Evolutionary conservation across 306 rosid genomes (phyloP), one percentile per base, ranked within the genome.

Genomic region (Boehmeria nivea): DNA sequence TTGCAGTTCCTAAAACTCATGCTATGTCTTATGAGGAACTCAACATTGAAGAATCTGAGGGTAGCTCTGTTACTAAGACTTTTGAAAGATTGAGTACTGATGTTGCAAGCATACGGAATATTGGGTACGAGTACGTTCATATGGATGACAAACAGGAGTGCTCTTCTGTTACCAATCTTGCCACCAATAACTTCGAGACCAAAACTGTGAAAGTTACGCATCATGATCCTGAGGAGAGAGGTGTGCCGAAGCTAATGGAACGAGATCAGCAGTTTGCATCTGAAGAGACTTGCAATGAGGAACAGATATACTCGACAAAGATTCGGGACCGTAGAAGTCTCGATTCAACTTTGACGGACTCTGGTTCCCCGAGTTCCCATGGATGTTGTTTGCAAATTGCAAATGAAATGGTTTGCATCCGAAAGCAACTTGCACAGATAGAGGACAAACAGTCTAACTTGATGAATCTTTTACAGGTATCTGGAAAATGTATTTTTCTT

Each of bases 131-230:
- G 37, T 85, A 83, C 70, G 85, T 76, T 37, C 76, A 76, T 18
- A 71, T 80, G 83, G 91, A 88, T 64, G 95, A 85, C 74, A 84
- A 78, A 72, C 93, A 85, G 54, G 87, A 85, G 60, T 80, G 82
- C 56, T 81, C 91, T 55, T 85, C 95, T 50, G 83, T 73, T 53
- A 77, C 88, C 70, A 83, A 72, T 79, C 67, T 70, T 40, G 51
- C 72, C 48, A 46, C 64, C 17, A 83, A 74, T 68, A 65, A 73
- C 63, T 68, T 62, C 27, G 78, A 75, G 58, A 74, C 73, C n/a
- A 81, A 83, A 70, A 71, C 68, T 57, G 72, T 72, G 47, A 56
- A 81, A 65, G 69, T 75, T 74, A 69, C 78, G 50, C 71, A 59
- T 51, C 85, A 76, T 26, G 71, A 76, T 70, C 82, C 70, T 34